Percentiles rank a stretch among this genome's conserved stretches.
phyloP scores from a whole-genome alignment of 768 basidiomycete genomes.

The Royoungia palumana region DNA sequence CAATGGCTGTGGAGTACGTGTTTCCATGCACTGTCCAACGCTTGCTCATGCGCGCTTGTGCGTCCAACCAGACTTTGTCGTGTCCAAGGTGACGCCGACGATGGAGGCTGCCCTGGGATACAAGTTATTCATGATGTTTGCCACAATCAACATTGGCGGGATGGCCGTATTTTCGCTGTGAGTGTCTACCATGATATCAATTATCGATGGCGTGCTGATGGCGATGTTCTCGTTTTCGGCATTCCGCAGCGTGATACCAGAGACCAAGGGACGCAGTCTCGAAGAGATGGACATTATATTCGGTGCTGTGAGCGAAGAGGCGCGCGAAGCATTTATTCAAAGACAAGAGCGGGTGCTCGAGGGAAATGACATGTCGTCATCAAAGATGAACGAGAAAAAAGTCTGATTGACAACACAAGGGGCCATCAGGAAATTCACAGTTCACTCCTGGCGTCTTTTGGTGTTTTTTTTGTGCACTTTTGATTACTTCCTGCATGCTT shows the following conservation, averaged over 20 bases:
- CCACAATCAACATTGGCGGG: slow-evolving; percentile 65
- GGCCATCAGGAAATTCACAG: no score
- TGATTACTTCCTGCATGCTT: no score
- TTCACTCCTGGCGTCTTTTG: no score
- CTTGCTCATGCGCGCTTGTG: no score
- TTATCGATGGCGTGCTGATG: background rate
- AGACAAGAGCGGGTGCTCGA: slow-evolving; percentile 37
- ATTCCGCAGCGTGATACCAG: slow-evolving; percentile 49
- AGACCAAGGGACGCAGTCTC: slow-evolving; percentile 55
- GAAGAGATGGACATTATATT: slow-evolving; percentile 59
- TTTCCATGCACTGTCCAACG: no score
- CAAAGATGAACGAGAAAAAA: slow-evolving; percentile 3
- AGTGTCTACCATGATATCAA: slow-evolving; percentile 12
- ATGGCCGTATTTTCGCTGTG: slow-evolving; percentile 68
- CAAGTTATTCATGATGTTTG: slow-evolving; percentile 79
- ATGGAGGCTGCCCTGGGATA: slow-evolving; percentile 60
- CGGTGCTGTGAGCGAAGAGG: slow-evolving; percentile 53
- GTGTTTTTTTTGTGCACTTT: no score
- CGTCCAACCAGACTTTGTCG: slow-evolving; percentile 53
- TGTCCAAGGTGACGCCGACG: slow-evolving; percentile 67
- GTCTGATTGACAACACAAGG: no score
- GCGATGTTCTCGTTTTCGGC: no score
- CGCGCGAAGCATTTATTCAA: slow-evolving; percentile 52
- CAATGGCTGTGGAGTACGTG: slow-evolving; percentile 80
- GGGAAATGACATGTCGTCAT: background rate